Base-by-base conservation (phyloP, 129 eudicot species). In the Pittosporum tobira region DNA sequence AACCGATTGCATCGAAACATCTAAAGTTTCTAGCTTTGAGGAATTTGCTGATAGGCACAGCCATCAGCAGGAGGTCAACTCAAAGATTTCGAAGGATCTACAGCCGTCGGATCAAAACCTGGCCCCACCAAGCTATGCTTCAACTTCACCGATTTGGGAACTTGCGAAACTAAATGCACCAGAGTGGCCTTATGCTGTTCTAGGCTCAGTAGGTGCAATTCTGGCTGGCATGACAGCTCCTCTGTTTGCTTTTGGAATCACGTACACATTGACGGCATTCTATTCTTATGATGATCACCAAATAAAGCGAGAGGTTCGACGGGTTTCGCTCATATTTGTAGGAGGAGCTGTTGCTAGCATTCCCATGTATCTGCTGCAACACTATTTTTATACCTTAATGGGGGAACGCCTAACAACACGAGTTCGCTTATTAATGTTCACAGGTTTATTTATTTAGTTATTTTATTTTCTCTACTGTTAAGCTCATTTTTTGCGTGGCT, bases 351-450 rank as follows among this genome's bases (percentile, higher is more conserved):
- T 75, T 61, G 67, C 76, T 36, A 75, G 84, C 21, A 68, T 88
- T 23, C 91, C 93, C 9, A 61, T 88, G 43, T 80, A 88, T 64
- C 68, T 81, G 51, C n/a, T 84, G 90, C 96, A 84, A 38, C 96
- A 88, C 30, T 88, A 84, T 63, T 84, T 77, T 77, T 88, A 78
- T 62, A 78, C 87, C 21, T 47, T 84, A 27, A 88, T 84, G 87
- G 94, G 96, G 29, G 96, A 88, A 65, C 82, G 90, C 48, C 83
- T 88, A 34, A 81, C 88, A n/a, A 74, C 80, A 16, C 74, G 96
- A 23, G 88, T 88, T 61, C 94, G 96, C 62, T 63, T 76, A 51
- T 58, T 67, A 29, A 84, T 88, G 94, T 88, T 88, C 72, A 68
- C 87, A 88, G 96, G 96, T 88, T 58, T 49, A n/a, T n/a, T n/a